These are phyloP conservation scores for Phlebopus sp. DNA, from an alignment of 1,284 basidiomycete species.

Conservation along the genomic window DNA sequence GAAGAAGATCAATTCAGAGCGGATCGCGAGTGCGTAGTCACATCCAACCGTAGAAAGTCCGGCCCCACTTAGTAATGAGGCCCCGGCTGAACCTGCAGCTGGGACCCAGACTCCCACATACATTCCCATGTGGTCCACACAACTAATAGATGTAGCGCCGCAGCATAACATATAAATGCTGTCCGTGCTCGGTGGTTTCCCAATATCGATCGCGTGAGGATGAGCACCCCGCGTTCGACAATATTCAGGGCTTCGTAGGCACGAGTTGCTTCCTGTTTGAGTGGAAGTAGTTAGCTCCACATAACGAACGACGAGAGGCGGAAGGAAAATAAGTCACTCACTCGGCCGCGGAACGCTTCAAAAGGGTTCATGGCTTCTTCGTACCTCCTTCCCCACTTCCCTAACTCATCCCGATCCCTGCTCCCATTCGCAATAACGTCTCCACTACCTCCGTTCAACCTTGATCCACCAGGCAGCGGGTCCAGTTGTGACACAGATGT, in stretches of 20 bases:
- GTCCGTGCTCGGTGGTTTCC: constrained; percentile 84
- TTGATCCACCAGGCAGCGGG: constrained; percentile 54
- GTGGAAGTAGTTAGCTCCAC: constrained; percentile 3
- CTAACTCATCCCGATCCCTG: constrained; percentile 60
- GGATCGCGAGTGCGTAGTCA: too few species aligned
- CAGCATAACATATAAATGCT: constrained; percentile 80
- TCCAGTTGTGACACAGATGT: constrained; percentile 61
- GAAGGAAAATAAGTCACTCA: constrained; percentile 41
- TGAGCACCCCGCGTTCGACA: constrained; percentile 84
- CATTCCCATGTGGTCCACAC: constrained; percentile 63
- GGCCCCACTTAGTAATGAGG: background rate
- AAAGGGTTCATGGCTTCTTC: constrained; percentile 98
- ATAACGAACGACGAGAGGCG: background rate
- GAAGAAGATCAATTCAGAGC: too few species aligned
- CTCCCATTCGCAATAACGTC: background rate
- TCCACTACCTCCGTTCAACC: constrained; percentile 1
- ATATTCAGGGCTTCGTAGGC: constrained; percentile 92
- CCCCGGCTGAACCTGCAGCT: background rate
- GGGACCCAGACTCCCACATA: background rate
- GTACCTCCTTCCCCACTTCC: constrained; percentile 84
- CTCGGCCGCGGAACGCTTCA: constrained; percentile 92
- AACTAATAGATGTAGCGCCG: constrained; percentile 75
- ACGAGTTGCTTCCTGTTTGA: constrained; percentile 80
- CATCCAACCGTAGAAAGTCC: too few species aligned
- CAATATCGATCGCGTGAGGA: constrained; percentile 82